A percentile compares a stretch with the other conserved stretches of the same genome.
Conservation (phyloP, 176 grass and related monocot genomes). For the Typha latifolia region DNA sequence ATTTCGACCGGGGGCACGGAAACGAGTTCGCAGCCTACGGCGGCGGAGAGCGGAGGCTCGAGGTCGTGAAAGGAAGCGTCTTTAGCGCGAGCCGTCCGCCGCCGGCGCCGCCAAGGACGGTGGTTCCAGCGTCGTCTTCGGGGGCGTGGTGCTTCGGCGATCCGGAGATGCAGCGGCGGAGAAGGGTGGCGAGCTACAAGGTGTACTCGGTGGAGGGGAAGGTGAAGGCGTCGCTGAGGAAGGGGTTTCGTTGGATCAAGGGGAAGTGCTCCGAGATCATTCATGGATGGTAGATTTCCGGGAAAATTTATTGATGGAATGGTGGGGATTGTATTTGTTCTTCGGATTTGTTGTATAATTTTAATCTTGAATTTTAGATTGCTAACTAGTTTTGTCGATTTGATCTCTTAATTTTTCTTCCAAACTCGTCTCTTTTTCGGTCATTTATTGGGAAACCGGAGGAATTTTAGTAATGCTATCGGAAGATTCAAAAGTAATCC, state of each 20-base stretch:
- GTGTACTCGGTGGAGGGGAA: slow-evolving; percentile 89
- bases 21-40: slow-evolving; percentile 48
- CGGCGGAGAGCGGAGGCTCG: slow-evolving; percentile 38
- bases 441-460: too few relatives aligned
- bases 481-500: too few relatives aligned
- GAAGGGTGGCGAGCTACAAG: slow-evolving; percentile 94
- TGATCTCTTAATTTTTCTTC: too few relatives aligned
- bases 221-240: slow-evolving; percentile 72
- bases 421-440: too few relatives aligned
- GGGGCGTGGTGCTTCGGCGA: slow-evolving; percentile 79
- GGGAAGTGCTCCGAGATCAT: slow-evolving; percentile 79
- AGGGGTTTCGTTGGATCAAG: slow-evolving; percentile 95
- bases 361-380: too few relatives aligned
- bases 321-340: too few relatives aligned
- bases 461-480: too few relatives aligned
- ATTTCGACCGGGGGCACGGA: slow-evolving; percentile 33
- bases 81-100: slow-evolving; percentile 11
- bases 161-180: slow-evolving; percentile 77
- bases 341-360: too few relatives aligned
- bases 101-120: slow-evolving; percentile 12
- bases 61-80: slow-evolving; percentile 14
- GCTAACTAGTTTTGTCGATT: too few relatives aligned
- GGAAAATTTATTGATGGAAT: too few relatives aligned
- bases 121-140: slow-evolving; percentile 23
- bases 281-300: slow-evolving; percentile 48